Evolutionary conservation across 352 stramenopile genomes (phyloP), one percentile per base, ranked within the genome.

Genomic region (Phytophthora pluvialis): DNA sequence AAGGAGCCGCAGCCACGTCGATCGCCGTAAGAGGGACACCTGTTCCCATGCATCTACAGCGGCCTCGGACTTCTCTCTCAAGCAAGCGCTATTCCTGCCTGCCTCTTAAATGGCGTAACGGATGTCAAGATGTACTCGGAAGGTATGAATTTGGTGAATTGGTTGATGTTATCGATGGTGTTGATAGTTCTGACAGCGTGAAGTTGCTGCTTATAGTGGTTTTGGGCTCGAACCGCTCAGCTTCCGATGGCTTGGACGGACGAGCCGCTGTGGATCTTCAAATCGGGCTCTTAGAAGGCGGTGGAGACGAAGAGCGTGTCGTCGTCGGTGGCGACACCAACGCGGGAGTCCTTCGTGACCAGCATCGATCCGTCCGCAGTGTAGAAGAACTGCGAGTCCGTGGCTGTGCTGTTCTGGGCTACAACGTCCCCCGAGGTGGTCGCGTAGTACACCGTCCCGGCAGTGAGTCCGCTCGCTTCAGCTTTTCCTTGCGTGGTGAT

Each of bases 251-350:
- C 39, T 66, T 65, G 29, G 26, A 12, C 38, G 15, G 36, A 64
- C 42, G 50, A 46, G 53, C 39, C 21, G 6, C n/a, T 60, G 6
- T 42, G 32, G 52, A 35, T 48, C 11, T 16, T 42, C n/a, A 11
- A 29, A 16, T 21, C 6, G 15, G 33, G 38, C 29, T 35, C 35
- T 76, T 79, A 86, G 12, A 83, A 64, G 11, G 59, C 55, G n/a
- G 75, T 78, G 26, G 80, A 78, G 52, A 90, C 66, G 55, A 90
- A 90, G 46, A 90, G 77, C 33, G 66, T 77, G 57, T 85, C 57
- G 16, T 72, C 60, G 31, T 86, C 70, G 38, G 81, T 62, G 7
- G 85, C 81, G 8, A 89, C 39, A 28, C 83, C 81, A 21, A 91
- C 48, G 47, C 78, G 76, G 28, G 79, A 86, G 65, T 80, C 73